Conservation (phyloP, 371 early-diverging fungal species). For the Apophysomyces ossiformis region DNA sequence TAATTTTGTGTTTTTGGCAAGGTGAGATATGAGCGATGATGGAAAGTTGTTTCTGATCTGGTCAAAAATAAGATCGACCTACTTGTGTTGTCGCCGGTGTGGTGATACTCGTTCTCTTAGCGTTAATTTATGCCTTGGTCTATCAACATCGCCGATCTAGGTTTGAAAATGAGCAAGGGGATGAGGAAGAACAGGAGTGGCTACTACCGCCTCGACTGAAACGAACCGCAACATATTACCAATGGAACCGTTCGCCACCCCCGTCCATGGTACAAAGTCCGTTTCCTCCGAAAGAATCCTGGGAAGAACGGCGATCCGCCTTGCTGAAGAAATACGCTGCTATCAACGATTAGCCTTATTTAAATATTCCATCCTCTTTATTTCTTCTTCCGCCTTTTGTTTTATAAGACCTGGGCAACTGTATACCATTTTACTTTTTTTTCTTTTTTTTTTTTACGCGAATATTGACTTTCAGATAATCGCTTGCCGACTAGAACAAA, state of each 20-base stretch:
- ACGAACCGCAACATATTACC: slow-evolving; percentile 40
- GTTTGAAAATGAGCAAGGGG: slow-evolving; percentile 10
- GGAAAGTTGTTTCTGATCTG: background rate
- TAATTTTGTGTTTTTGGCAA: background rate
- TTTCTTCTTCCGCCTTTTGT: no score
- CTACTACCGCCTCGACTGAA: slow-evolving; percentile 14
- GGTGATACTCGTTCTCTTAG: background rate
- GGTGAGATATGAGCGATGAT: background rate
- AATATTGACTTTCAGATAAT: no score
- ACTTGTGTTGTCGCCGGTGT: background rate
- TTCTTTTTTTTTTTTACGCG: no score
- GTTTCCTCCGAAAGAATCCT: slow-evolving; percentile 22
- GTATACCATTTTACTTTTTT: no score
- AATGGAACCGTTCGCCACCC: slow-evolving; percentile 42
- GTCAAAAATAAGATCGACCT: background rate
- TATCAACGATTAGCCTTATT: background rate
- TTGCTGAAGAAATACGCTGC: slow-evolving; percentile 35
- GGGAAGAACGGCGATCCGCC: slow-evolving; percentile 33
- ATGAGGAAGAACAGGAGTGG: slow-evolving; percentile 31
- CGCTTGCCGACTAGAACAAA: no score
- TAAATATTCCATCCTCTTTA: no score
- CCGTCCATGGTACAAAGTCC: slow-evolving; percentile 8
- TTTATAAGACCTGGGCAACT: no score
- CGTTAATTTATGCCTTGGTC: background rate
- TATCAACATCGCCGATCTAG: slow-evolving; percentile 5